These are phyloP conservation scores for Uronychia setigera DNA, from an alignment of 73 alveolate genomes.

Conservation along the genomic window DNA sequence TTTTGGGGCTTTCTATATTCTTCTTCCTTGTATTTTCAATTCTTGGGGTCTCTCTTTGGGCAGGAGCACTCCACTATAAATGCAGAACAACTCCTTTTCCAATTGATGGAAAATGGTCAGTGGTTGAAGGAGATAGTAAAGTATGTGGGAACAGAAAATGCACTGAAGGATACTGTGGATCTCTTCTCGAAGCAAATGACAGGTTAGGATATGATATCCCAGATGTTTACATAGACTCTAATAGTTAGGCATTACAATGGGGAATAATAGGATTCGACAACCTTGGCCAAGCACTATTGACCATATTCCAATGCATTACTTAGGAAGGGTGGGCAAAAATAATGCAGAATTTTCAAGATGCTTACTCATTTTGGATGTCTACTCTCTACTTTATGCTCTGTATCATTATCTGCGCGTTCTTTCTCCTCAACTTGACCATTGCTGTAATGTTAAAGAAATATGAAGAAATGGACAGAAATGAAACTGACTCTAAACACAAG, in stretches of 20 bases:
- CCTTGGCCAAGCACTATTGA: conserved; percentile 14
- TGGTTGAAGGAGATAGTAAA: conserved; percentile 6
- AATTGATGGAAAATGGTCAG: conserved; percentile 33
- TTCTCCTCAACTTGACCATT: conserved; percentile 53
- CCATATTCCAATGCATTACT: conserved; percentile 19
- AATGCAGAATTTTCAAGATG: conserved; percentile 12
- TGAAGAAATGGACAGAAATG: conserved; percentile 6
- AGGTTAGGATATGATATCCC: too few species aligned
- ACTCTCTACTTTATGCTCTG: conserved; percentile 43
- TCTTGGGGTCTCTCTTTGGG: conserved; percentile 33
- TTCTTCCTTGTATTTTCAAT: conserved; percentile 34
- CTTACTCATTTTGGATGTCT: background rate
- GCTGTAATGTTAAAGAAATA: conserved; percentile 38
- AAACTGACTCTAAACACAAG: background rate
- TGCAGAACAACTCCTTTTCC: conserved; percentile 41
- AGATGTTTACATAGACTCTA: too few species aligned
- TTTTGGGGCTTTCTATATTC: conserved; percentile 15
- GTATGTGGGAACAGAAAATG: conserved; percentile 22
- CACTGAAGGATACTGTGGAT: conserved; percentile 15
- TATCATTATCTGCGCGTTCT: conserved; percentile 37
- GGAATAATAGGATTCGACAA: conserved; percentile 30
- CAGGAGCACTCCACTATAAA: conserved; percentile 27
- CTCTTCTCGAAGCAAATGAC: background rate
- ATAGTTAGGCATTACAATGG: too few species aligned
- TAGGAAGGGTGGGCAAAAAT: conserved; percentile 36